Evolutionary conservation across 805 yeast species (phyloP).

Genomic region (Tetrapisispora nanseiensis): DNA sequence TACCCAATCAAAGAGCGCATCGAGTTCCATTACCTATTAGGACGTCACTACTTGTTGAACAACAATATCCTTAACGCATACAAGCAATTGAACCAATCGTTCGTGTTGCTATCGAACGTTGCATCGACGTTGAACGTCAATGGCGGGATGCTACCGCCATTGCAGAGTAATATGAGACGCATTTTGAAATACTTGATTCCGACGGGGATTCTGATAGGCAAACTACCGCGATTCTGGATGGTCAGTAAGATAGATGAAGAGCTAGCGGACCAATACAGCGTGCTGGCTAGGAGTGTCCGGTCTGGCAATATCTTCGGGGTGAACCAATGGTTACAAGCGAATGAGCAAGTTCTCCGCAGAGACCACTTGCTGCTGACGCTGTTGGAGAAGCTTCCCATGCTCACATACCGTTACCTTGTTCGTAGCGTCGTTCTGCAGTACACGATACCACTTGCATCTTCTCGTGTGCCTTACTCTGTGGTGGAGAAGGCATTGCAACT

Average conservation of each 20-base stretch:
- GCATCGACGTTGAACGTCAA: constrained; percentile 5
- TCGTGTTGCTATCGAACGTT: constrained; percentile 29
- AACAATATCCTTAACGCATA: constrained; percentile 43
- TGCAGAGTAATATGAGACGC: constrained; percentile 21
- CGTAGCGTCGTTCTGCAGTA: constrained; percentile 13
- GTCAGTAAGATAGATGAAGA: constrained; percentile 18
- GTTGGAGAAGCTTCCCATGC: constrained; percentile 34
- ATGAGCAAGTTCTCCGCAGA: constrained; percentile 26
- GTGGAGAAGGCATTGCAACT: constrained; percentile 12
- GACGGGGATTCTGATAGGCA: constrained; percentile 44
- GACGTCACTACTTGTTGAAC: constrained; percentile 46
- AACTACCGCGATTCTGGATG: constrained; percentile 33
- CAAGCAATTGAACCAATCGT: constrained; percentile 49
- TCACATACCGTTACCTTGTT: constrained; percentile 34
- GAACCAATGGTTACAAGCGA: constrained; percentile 24
- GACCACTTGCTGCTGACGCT: constrained; percentile 30
- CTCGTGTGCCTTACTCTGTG: constrained; percentile 22
- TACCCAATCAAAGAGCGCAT: constrained; percentile 42
- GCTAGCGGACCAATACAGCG: constrained; percentile 30
- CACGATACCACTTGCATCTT: constrained; percentile 13
- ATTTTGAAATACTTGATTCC: constrained; percentile 45
- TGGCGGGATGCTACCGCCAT: constrained; percentile 1
- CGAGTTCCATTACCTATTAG: constrained; percentile 46
- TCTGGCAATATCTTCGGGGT: constrained; percentile 36
- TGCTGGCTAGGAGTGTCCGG: constrained; percentile 31